Conservation (phyloP, 2,329 filamentous ascomycete genomes). For the Paecilomyces formosus region DNA sequence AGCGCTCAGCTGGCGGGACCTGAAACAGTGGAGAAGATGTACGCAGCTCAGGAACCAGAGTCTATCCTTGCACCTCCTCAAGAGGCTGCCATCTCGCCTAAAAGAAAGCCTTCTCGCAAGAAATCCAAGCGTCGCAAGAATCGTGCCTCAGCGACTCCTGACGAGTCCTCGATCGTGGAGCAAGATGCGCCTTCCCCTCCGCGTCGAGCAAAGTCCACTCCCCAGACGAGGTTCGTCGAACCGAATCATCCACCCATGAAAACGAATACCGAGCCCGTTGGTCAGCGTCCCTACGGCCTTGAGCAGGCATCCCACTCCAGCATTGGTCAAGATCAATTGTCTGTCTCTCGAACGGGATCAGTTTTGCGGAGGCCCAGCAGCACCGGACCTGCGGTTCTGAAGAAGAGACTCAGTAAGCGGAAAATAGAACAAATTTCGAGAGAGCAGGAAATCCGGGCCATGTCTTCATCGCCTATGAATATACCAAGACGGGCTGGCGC, state of each 20-base stretch:
- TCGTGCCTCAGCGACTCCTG: slow-evolving; percentile 16
- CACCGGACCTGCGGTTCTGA: slow-evolving; percentile 49
- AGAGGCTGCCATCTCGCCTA: slow-evolving; percentile 11
- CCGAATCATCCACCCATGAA: background rate
- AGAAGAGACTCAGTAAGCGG: slow-evolving; percentile 69
- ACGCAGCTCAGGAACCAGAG: slow-evolving; percentile 25
- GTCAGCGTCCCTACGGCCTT: slow-evolving; percentile 9
- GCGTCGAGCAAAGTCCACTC: slow-evolving; percentile 7
- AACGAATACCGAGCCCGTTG: background rate
- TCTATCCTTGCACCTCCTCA: slow-evolving; percentile 1
- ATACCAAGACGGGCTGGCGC: slow-evolving; percentile 53
- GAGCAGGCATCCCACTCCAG: slow-evolving; percentile 28
- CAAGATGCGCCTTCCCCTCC: slow-evolving; percentile 7
- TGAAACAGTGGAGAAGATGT: slow-evolving; percentile 30
- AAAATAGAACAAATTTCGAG: slow-evolving; percentile 67
- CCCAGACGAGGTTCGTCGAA: background rate
- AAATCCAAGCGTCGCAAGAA: slow-evolving; percentile 27
- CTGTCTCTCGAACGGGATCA: slow-evolving; percentile 39
- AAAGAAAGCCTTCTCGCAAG: slow-evolving; percentile 25
- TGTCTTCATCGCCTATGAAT: slow-evolving; percentile 63
- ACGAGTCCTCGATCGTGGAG: slow-evolving; percentile 11
- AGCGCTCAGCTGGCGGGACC: slow-evolving; percentile 50
- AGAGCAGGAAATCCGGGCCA: slow-evolving; percentile 80
- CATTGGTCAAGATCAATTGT: slow-evolving; percentile 31
- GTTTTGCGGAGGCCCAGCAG: slow-evolving; percentile 52